phyloP scores from a whole-genome alignment of 306 rosid species.

The Urtica urens region DNA sequence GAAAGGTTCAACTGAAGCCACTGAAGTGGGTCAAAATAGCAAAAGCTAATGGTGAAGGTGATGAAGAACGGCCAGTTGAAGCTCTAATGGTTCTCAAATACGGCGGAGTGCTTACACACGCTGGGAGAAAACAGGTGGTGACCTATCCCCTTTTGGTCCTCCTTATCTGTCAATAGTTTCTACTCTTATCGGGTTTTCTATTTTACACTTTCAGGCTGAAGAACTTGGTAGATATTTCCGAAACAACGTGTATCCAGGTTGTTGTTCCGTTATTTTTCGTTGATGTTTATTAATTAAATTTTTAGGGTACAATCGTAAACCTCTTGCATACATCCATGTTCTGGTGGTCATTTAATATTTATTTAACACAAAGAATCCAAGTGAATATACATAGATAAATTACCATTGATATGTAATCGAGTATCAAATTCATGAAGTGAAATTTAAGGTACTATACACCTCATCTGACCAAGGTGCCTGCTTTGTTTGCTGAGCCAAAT shows the following conservation, averaged over 20 bases:
- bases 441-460: no score
- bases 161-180: conserved; percentile 3
- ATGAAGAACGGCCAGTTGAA: conserved; percentile 91
- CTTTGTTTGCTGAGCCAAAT: no score
- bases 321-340: no score
- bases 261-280: conserved; percentile 11
- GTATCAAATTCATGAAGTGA: no score
- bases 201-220: conserved; percentile 64
- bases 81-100: conserved; percentile 97
- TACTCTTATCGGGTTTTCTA: conserved; percentile 8
- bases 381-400: no score
- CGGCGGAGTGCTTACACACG: conserved; percentile 98
- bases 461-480: no score
- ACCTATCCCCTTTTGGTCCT: neutral
- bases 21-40: conserved; percentile 75
- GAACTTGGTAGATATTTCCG: conserved; percentile 96
- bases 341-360: no score
- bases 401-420: no score
- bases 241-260: conserved; percentile 95
- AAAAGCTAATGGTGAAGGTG: conserved; percentile 61
- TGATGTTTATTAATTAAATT: neutral
- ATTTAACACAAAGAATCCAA: no score
- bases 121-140: conserved; percentile 94
- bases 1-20: conserved; percentile 97
- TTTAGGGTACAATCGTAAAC: neutral